Conservation (phyloP, 2,329 filamentous ascomycete species). For the Fusarium brachygibbosum region DNA sequence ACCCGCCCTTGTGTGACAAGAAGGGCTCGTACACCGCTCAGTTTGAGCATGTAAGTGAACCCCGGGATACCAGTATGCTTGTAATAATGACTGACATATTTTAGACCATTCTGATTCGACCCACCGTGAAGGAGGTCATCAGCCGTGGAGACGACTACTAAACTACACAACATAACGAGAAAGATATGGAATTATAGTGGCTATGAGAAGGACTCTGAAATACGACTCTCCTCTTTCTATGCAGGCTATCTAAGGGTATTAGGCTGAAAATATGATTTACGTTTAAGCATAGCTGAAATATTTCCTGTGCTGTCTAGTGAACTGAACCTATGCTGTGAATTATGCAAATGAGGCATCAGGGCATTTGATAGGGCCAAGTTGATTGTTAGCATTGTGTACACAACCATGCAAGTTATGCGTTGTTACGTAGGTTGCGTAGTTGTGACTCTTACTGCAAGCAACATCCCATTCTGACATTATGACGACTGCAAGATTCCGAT, state of each 20-base stretch:
- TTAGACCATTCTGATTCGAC: slow-evolving; percentile 81
- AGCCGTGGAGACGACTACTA: slow-evolving; percentile 89
- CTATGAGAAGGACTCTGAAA: slow-evolving; percentile 49
- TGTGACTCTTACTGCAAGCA: slow-evolving; percentile 25
- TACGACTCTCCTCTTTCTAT: slow-evolving; percentile 46
- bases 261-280: slow-evolving; percentile 21
- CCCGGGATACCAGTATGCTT: neutral
- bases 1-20: slow-evolving; percentile 89
- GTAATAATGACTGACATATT: slow-evolving; percentile 27
- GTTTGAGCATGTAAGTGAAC: slow-evolving; percentile 85
- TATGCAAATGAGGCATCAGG: slow-evolving; percentile 1
- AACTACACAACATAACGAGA: slow-evolving; percentile 1
- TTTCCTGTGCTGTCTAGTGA: neutral
- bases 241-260: slow-evolving; percentile 10
- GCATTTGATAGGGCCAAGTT: neutral
- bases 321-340: neutral
- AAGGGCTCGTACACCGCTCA: slow-evolving; percentile 97
- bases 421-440: slow-evolving; percentile 19
- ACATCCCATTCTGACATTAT: slow-evolving; percentile 16
- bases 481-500: slow-evolving; percentile 40
- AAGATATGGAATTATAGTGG: slow-evolving; percentile 12
- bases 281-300: neutral
- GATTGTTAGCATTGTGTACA: neutral
- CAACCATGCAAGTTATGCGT: slow-evolving; percentile 22
- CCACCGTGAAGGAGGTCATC: slow-evolving; percentile 88